phyloP scores from a whole-genome alignment of 106 monocot species.

The Platanthera guangdongensis region DNA sequence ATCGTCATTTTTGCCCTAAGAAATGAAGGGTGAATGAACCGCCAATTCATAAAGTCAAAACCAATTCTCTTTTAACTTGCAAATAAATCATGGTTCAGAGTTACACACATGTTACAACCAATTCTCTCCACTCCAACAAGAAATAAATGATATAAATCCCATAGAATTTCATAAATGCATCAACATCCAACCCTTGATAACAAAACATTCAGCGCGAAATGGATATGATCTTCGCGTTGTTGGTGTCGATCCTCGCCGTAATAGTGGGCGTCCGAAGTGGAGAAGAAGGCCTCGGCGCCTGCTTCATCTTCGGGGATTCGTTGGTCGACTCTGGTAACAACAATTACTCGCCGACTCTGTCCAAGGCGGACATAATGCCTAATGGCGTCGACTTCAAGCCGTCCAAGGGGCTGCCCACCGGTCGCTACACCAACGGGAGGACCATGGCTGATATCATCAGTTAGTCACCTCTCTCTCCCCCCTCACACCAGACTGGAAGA shows the following conservation, averaged over 20 bases:
- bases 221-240: neutral
- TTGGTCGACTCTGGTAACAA: conserved; percentile 88
- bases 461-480: conserved; percentile 4
- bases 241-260: neutral
- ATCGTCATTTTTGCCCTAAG: too few species aligned
- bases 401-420: conserved; percentile 58
- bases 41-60: neutral
- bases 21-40: too few species aligned
- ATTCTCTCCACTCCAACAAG: neutral
- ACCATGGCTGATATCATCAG: conserved; percentile 76
- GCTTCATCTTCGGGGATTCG: conserved; percentile 81
- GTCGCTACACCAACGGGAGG: conserved; percentile 75
- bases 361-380: conserved; percentile 54
- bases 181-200: neutral
- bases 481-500: conserved; percentile 52
- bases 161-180: neutral
- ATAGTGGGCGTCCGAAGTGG: neutral
- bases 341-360: conserved; percentile 57
- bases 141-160: neutral
- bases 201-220: neutral
- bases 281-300: conserved; percentile 28
- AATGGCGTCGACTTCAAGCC: conserved; percentile 80
- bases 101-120: neutral
- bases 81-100: neutral
- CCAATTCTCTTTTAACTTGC: neutral